Evolutionary conservation across 2,329 filamentous ascomycete genomes (phyloP), one percentile per base, ranked within the genome.

Genomic region (Aspergillus sp.): DNA sequence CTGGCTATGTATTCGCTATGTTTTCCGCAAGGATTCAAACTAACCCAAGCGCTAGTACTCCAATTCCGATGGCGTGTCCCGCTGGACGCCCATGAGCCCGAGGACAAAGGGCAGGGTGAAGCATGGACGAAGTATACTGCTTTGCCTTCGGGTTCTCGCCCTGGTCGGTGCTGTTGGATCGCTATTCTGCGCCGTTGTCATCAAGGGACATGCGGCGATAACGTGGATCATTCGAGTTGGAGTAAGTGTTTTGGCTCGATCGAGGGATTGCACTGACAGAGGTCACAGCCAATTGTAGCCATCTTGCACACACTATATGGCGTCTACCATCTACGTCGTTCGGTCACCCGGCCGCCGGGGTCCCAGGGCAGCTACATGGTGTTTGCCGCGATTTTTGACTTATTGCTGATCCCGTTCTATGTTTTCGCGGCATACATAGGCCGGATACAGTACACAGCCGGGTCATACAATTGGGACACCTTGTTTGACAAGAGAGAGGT

Each of bases 361-460:
- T 93, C 85, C 14, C 84, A 86, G 12, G 80, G 85, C 10, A 89
- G 85, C 42, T 96, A 96, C 60, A 86, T 93, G 60, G 63, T 91
- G 36, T 96, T 95, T 55, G 77, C 86, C 2, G 69, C 75, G 8
- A 63, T 86, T 26, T 73, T 82, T 26, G 89, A 96, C 55, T 61
- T 67, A n/a, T 72, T 71, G 12, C 61, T 80, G 33, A 67, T 79
- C 20, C 74, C 76, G 0, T 78, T 80, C 53, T 77, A 76, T 43
- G 65, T 72, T 37, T 78, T 78, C 51, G 73, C 71, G 6, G 66
- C 70, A 7, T 61, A 75, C 30, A 59, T 75, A 35, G 60, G 71
- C 3, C 66, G 70, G 34, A 63, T 63, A 19, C 70, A 78, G 43
- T 69, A 64, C 37, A 61, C 61, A 5, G 45, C 41, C 8, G 51